Evolutionary conservation across 2,329 filamentous ascomycete species (phyloP).

Genomic region (Neoascochyta sp.): DNA sequence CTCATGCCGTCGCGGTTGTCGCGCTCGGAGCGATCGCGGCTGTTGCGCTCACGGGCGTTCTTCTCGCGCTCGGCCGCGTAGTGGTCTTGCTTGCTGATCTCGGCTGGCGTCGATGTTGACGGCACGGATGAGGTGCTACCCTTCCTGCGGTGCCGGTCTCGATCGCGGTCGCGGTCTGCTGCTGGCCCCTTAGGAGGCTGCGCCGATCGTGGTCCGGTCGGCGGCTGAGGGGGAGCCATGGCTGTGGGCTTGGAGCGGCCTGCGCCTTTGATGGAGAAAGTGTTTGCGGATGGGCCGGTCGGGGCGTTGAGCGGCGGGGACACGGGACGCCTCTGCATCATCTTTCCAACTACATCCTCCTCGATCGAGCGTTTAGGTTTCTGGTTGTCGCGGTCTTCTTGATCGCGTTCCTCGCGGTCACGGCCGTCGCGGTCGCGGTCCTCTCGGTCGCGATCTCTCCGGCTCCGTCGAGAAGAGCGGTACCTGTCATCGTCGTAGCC

Average conservation of each 20-base stretch:
- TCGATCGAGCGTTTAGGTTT: slow-evolving; percentile 4
- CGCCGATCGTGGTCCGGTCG: slow-evolving; percentile 34
- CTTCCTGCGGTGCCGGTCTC: slow-evolving; percentile 14
- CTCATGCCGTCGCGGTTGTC: slow-evolving; percentile 6
- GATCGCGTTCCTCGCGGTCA: slow-evolving; percentile 13
- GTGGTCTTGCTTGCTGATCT: slow-evolving; percentile 45
- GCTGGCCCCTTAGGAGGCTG: slow-evolving; percentile 39
- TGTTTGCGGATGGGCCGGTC: slow-evolving; percentile 40
- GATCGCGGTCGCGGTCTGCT: slow-evolving; percentile 29
- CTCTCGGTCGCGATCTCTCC: slow-evolving; percentile 43
- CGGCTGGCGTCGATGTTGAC: slow-evolving; percentile 13
- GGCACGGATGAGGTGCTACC: slow-evolving; percentile 13
- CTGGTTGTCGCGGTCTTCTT: slow-evolving; percentile 10
- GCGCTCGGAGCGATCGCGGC: slow-evolving; percentile 25
- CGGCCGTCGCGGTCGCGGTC: slow-evolving; percentile 32
- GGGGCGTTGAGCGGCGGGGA: slow-evolving; percentile 36
- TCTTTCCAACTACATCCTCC: slow-evolving; percentile 22
- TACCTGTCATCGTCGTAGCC: slow-evolving; percentile 40
- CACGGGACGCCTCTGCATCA: slow-evolving; percentile 26
- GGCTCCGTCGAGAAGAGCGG: slow-evolving; percentile 42
- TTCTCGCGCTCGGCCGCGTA: slow-evolving; percentile 66
- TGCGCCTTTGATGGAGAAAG: slow-evolving; percentile 44
- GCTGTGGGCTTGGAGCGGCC: slow-evolving; percentile 17
- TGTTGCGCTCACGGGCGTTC: slow-evolving; percentile 31
- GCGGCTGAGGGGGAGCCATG: slow-evolving; percentile 36